Evolutionary conservation across 176 grass and related monocot species (phyloP), one percentile per base, ranked within the genome.

Genomic region (Aegilops speltoides): DNA sequence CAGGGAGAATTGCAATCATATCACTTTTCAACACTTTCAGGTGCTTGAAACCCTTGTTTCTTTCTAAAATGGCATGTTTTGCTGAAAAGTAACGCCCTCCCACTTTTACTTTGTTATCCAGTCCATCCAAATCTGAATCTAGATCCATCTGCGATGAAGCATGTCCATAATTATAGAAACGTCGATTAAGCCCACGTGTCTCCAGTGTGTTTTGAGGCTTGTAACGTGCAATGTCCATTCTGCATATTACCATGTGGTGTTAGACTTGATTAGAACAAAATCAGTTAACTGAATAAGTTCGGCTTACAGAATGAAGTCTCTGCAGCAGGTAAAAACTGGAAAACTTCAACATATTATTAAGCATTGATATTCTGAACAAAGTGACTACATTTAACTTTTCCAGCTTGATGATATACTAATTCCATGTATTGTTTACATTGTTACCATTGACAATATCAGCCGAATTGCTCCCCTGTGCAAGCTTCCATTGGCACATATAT

Each of bases 151-250:
- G 77, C 61, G 77, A 86, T 61, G 84, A 64, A 79, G 88, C 73
- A 88, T 57, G 82, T 76, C 62, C 90, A 63, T 23, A 71, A 60
- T 26, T 74, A 79, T 88, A 85, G 66, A 88, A 85, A 69, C 60
- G 86, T 60, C 65, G 84, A 77, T 94, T 87, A 57, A 87, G 80
- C 52, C 82, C 76, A 64, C 66, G 78, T 83, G 87, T 46, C 75
- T 82, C 88, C 70, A 71, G 68, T 61, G 68, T 79, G 86, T 34
- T 90, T 50, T 95, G 93, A 88, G 84, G 60, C 80, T 91, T 98
- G 86, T 98, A 98, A 26, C 88, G 91, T 74, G 91, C 93, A 84
- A 98, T 84, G 60, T 96, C 93, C 96, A 98, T 96, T 90, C 96
- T 98, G 93, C 78, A 94, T 17, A 69, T 90, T 82, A 88, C 15